These are phyloP conservation scores for Violaceomyces palustris DNA, from an alignment of 1,284 basidiomycete species.

Conservation along the genomic window DNA sequence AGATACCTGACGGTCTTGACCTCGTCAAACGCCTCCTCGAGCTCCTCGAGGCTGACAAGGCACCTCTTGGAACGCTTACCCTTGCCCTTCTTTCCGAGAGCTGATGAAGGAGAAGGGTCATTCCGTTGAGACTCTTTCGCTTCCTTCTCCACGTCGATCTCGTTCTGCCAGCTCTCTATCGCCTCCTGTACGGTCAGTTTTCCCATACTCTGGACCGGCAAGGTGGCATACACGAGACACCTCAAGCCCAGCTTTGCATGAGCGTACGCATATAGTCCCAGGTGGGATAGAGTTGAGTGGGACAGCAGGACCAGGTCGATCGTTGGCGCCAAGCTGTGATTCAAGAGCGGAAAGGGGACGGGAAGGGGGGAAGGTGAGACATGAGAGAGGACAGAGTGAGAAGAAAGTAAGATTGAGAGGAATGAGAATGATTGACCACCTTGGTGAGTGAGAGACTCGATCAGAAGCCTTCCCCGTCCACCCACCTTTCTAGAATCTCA, in stretches of 20 bases:
- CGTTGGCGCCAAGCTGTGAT: slow-evolving; percentile 65
- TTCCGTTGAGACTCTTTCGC: background rate
- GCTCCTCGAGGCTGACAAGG: slow-evolving; percentile 72
- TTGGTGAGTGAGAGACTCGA: too few relatives aligned
- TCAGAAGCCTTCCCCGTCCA: too few relatives aligned
- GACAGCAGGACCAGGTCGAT: slow-evolving; percentile 85
- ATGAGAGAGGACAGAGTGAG: too few relatives aligned
- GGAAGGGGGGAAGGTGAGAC: too few relatives aligned
- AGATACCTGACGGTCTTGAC: slow-evolving; percentile 89
- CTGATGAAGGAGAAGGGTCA: too few relatives aligned
- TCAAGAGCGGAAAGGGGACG: too few relatives aligned
- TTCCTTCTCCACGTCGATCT: slow-evolving; percentile 36
- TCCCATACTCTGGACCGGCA: slow-evolving; percentile 94
- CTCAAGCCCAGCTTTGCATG: slow-evolving; percentile 78
- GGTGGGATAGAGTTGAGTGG: slow-evolving; percentile 82
- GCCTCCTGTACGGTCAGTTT: slow-evolving; percentile 63
- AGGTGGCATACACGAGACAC: slow-evolving; percentile 89
- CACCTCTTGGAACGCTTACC: too few relatives aligned
- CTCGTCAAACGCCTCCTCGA: slow-evolving; percentile 89
- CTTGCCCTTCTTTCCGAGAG: too few relatives aligned
- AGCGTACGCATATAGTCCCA: slow-evolving; percentile 86
- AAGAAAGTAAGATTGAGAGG: too few relatives aligned
- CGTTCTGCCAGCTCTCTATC: slow-evolving; percentile 36
- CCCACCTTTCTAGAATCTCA: too few relatives aligned
- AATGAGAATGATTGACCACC: too few relatives aligned